These are phyloP conservation scores for Neofusicoccum sp. DNA, from an alignment of 2,329 filamentous ascomycete genomes.

Conservation along the genomic window DNA sequence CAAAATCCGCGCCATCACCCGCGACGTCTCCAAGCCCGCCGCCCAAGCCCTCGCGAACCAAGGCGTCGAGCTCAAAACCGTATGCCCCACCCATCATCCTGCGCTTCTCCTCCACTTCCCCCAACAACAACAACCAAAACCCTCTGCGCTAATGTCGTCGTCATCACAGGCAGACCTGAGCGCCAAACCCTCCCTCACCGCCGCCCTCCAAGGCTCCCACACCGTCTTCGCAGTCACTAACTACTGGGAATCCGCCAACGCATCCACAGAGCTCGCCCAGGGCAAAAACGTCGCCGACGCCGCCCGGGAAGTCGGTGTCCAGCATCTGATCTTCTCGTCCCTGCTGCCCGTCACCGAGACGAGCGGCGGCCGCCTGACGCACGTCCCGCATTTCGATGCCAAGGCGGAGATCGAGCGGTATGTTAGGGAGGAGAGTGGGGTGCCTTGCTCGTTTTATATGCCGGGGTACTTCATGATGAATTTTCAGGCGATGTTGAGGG, in stretches of 20 bases:
- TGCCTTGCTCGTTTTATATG: constrained; percentile 24
- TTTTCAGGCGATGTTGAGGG: not conserved
- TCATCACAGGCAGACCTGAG: no score
- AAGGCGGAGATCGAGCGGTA: constrained; percentile 38
- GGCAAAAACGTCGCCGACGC: constrained; percentile 37
- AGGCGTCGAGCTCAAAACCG: no score
- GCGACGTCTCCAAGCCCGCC: no score
- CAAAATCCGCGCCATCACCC: no score
- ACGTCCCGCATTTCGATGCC: constrained; percentile 39
- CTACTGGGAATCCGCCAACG: constrained; percentile 6
- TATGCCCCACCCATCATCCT: no score
- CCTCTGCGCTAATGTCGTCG: no score
- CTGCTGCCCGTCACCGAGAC: constrained; percentile 27
- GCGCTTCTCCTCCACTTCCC: no score
- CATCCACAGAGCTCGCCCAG: constrained; percentile 32
- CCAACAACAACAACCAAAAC: no score
- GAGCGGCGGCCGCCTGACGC: constrained; percentile 30
- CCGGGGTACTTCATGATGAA: constrained; percentile 28
- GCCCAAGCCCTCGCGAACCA: no score
- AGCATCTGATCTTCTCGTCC: constrained; percentile 42
- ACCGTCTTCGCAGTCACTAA: no score
- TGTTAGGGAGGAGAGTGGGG: constrained; percentile 18
- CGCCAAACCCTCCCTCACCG: no score
- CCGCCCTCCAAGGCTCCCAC: no score
- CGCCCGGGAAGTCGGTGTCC: constrained; percentile 28